phyloP scores from a whole-genome alignment of 2,329 filamentous ascomycete genomes.

The Penicillium occitanis region DNA sequence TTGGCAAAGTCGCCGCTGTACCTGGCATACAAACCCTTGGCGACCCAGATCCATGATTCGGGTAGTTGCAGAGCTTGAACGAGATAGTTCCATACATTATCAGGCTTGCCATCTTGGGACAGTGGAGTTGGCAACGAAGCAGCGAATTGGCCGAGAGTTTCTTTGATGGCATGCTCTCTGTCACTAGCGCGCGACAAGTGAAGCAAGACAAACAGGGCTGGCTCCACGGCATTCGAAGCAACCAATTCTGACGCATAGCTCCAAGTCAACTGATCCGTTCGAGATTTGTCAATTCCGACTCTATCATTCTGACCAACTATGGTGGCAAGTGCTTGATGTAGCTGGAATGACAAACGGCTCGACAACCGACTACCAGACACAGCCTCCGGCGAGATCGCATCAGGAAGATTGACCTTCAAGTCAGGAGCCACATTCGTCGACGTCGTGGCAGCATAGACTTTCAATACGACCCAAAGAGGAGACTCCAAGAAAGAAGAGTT shows the following conservation, averaged over 20 bases:
- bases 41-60: constrained; percentile 77
- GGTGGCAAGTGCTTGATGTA: constrained; percentile 65
- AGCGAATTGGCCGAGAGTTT: constrained; percentile 72
- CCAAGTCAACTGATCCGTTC: constrained; percentile 65
- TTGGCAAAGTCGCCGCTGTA: constrained; percentile 66
- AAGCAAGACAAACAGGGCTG: constrained; percentile 73
- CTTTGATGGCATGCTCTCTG: constrained; percentile 67
- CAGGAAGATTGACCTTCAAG: constrained; percentile 56
- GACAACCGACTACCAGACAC: constrained; percentile 73
- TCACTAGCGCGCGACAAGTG: constrained; percentile 66
- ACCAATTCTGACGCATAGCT: constrained; percentile 57
- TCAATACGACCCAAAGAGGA: constrained; percentile 81
- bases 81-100: constrained; percentile 58
- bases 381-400: constrained; percentile 72
- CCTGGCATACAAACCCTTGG: constrained; percentile 79
- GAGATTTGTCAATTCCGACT: constrained; percentile 55
- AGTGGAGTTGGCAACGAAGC: constrained; percentile 61
- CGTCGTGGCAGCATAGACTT: constrained; percentile 64
- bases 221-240: constrained; percentile 64
- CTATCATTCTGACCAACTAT: constrained; percentile 48
- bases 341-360: constrained; percentile 78
- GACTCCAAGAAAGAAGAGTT: constrained; percentile 62
- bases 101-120: constrained; percentile 43
- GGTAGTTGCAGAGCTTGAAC: constrained; percentile 69
- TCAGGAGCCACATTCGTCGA: constrained; percentile 31